Percentiles rank a stretch among this genome's conserved stretches.
Evolutionary conservation across 2,329 filamentous ascomycete species (phyloP).

Genomic region (Scytalidium sp.): DNA sequence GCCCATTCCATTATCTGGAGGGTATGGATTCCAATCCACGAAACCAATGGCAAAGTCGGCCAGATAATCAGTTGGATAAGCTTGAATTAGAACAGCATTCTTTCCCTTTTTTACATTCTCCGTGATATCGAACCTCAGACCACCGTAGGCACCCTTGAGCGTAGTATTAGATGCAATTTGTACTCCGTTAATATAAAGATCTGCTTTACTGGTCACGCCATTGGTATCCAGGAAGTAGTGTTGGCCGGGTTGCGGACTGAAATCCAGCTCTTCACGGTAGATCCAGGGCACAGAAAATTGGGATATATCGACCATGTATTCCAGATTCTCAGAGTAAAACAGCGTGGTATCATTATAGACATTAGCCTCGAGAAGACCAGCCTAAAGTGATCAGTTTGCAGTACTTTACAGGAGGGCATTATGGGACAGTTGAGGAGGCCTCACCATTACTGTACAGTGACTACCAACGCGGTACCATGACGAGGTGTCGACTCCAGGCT

Average conservation of each 20-base stretch:
- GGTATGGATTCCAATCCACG: constrained; percentile 61
- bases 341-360: constrained; percentile 50
- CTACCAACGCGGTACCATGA: constrained; percentile 16
- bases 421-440: not conserved
- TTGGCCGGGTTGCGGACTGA: constrained; percentile 30
- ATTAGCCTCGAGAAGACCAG: constrained; percentile 42
- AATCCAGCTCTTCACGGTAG: constrained; percentile 51
- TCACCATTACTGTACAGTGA: constrained; percentile 5
- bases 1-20: constrained; percentile 60
- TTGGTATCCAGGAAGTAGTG: constrained; percentile 54
- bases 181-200: constrained; percentile 57
- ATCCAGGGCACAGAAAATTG: constrained; percentile 56
- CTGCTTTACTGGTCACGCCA: constrained; percentile 57
- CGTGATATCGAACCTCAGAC: constrained; percentile 54
- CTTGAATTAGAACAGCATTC: constrained; percentile 52
- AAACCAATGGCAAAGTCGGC: constrained; percentile 58
- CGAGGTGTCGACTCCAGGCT: constrained; percentile 40
- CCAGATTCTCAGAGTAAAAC: constrained; percentile 53
- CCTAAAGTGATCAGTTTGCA: not conserved
- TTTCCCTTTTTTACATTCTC: constrained; percentile 28
- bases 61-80: constrained; percentile 56
- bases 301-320: constrained; percentile 35
- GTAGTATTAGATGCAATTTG: constrained; percentile 43
- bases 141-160: constrained; percentile 56
- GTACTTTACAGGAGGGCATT: not conserved